phyloP scores from a whole-genome alignment of 1,284 basidiomycete genomes.

The Trichosporon inkin region DNA sequence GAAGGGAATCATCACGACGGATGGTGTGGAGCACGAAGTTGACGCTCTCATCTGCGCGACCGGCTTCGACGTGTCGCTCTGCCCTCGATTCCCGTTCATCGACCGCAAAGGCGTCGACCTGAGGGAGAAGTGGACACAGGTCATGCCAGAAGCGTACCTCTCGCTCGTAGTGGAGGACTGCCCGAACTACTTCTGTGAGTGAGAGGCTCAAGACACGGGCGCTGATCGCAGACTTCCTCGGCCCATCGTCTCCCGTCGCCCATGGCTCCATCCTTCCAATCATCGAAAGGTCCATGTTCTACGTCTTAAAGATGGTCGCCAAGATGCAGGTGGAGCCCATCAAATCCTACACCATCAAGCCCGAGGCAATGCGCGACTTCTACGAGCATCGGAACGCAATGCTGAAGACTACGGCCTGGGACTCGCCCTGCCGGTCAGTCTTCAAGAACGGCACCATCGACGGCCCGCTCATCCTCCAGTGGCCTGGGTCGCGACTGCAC shows the following conservation, averaged over 20 bases:
- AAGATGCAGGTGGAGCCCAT: conserved; percentile 15
- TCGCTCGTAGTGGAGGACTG: conserved; percentile 11
- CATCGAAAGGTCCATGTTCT: conserved; percentile 11
- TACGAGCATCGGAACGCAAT: conserved; percentile 8
- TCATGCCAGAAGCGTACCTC: conserved; percentile 14
- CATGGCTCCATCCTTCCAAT: too few relatives aligned
- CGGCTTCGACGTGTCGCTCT: conserved; percentile 36
- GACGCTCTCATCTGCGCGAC: conserved; percentile 35
- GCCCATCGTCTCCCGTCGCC: background rate
- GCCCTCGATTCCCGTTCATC: conserved; percentile 31
- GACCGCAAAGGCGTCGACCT: conserved; percentile 9
- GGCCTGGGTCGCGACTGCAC: conserved; percentile 10
- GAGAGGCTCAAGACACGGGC: background rate
- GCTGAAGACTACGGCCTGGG: conserved; percentile 9
- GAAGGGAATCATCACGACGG: conserved; percentile 27
- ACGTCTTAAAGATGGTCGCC: conserved; percentile 15
- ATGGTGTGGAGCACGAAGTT: conserved; percentile 27
- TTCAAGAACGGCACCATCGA: conserved; percentile 16
- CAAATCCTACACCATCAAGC: conserved; percentile 9
- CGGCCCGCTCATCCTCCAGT: conserved; percentile 11
- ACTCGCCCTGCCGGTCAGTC: conserved; percentile 1
- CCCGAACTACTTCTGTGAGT: conserved; percentile 16
- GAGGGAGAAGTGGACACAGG: too few relatives aligned
- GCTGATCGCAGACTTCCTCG: conserved; percentile 15
- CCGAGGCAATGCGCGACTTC: conserved; percentile 11